phyloP scores from a whole-genome alignment of 1,284 basidiomycete genomes.

The Puccinia triticina region DNA sequence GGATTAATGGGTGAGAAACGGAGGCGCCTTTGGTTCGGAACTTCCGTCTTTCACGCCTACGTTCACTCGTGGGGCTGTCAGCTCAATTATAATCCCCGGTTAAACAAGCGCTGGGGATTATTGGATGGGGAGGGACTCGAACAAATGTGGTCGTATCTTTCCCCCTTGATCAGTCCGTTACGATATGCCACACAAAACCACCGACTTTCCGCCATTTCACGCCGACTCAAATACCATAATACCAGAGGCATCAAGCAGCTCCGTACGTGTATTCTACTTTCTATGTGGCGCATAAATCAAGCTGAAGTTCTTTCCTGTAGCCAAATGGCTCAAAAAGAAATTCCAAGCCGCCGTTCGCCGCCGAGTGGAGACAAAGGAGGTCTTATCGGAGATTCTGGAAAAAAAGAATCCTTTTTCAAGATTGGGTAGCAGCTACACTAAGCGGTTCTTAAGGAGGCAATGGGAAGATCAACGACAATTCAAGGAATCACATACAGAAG shows the following conservation, averaged over 20 bases:
- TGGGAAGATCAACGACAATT: not conserved
- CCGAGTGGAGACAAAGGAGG: not conserved
- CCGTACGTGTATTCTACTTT: not conserved
- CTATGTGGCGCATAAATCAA: not conserved
- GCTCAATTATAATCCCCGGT: constrained; percentile 6
- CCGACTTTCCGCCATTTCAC: not conserved
- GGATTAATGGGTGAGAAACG: not conserved
- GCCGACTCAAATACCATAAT: not conserved
- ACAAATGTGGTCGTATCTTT: too few relatives aligned
- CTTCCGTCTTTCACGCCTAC: not conserved
- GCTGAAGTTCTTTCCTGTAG: not conserved
- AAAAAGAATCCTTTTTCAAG: not conserved
- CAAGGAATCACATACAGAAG: not conserved
- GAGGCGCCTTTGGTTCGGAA: not conserved
- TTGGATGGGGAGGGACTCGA: too few relatives aligned
- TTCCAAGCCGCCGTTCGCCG: too few relatives aligned
- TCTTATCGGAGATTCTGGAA: not conserved
- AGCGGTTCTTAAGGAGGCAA: not conserved
- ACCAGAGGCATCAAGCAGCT: not conserved
- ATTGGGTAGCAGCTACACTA: not conserved
- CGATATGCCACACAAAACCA: constrained; percentile 9
- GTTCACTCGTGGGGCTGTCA: not conserved
- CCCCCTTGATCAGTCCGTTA: not conserved
- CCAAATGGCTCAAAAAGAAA: not conserved
- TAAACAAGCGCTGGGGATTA: not conserved